Evolutionary conservation across 2,329 filamentous ascomycete species (phyloP).

Genomic region (Sclerotinia minor): DNA sequence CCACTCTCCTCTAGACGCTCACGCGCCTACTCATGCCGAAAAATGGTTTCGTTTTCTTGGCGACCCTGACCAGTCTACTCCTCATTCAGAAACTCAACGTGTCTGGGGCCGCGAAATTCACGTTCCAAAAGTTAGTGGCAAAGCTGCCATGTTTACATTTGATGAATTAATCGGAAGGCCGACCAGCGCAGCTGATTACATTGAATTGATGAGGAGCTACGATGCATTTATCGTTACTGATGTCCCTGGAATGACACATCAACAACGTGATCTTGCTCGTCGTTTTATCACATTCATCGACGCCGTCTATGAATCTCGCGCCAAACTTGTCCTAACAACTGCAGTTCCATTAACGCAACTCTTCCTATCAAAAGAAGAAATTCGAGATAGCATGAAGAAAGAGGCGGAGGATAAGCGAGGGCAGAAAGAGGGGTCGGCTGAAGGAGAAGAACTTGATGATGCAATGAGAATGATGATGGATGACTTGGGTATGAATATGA

Average conservation of each 20-base stretch:
- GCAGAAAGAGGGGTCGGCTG: conserved; percentile 42
- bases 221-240: conserved; percentile 91
- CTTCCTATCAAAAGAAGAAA: conserved; percentile 74
- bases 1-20: conserved; percentile 79
- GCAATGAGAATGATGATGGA: conserved; percentile 82
- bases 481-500: conserved; percentile 81
- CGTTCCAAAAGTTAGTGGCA: conserved; percentile 84
- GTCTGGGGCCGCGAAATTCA: conserved; percentile 92
- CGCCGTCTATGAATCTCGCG: conserved; percentile 86
- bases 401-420: conserved; percentile 45
- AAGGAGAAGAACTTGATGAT: conserved; percentile 53
- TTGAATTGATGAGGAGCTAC: conserved; percentile 87
- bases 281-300: conserved; percentile 98
- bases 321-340: conserved; percentile 93
- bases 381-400: conserved; percentile 59
- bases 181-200: conserved; percentile 90
- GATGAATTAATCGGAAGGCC: conserved; percentile 85
- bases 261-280: conserved; percentile 81
- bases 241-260: conserved; percentile 87
- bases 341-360: conserved; percentile 81
- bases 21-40: conserved; percentile 77
- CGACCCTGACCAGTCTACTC: conserved; percentile 65
- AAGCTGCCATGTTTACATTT: conserved; percentile 88
- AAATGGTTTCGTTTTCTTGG: conserved; percentile 97
- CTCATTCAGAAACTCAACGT: conserved; percentile 74